These are phyloP conservation scores for Paxillus involutus DNA, from an alignment of 768 basidiomycete species.

Conservation along the genomic window DNA sequence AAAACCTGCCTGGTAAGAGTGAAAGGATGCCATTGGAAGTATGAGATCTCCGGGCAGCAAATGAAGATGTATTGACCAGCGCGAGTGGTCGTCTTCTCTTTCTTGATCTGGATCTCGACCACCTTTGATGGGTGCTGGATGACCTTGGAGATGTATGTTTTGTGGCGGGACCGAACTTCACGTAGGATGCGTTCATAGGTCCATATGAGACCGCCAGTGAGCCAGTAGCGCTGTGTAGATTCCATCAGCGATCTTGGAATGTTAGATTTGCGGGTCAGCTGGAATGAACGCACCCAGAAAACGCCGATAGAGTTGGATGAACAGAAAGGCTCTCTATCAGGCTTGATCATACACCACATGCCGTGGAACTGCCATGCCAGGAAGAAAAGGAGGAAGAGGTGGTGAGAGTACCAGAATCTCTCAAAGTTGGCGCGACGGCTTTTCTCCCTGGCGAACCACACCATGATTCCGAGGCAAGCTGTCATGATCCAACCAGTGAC, in stretches of 20 bases:
- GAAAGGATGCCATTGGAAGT: slow-evolving; percentile 98
- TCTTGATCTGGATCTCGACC: slow-evolving; percentile 96
- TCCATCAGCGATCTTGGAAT: slow-evolving; percentile 5
- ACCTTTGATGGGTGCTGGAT: slow-evolving; percentile 95
- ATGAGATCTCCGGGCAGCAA: slow-evolving; percentile 86
- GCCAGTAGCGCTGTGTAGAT: slow-evolving; percentile 74
- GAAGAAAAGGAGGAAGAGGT: slow-evolving; percentile 92
- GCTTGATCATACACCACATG: slow-evolving; percentile 96
- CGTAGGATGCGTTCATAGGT: slow-evolving; percentile 87
- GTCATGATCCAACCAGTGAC: slow-evolving; percentile 91
- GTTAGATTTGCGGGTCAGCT: neutral
- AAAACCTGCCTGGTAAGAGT: slow-evolving; percentile 72
- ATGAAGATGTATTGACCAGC: slow-evolving; percentile 96
- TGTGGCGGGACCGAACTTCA: slow-evolving; percentile 87
- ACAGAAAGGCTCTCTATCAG: slow-evolving; percentile 87
- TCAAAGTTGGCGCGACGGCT: slow-evolving; percentile 77
- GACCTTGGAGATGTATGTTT: slow-evolving; percentile 92
- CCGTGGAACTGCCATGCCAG: slow-evolving; percentile 93
- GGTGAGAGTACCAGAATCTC: slow-evolving; percentile 85
- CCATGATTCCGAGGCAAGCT: slow-evolving; percentile 69
- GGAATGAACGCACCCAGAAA: slow-evolving; percentile 75
- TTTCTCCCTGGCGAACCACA: slow-evolving; percentile 85
- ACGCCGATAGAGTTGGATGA: slow-evolving; percentile 84
- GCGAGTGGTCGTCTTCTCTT: slow-evolving; percentile 79
- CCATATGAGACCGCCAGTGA: slow-evolving; percentile 84